Evolutionary conservation across 2,329 filamentous ascomycete genomes (phyloP), one percentile per base, ranked within the genome.

Genomic region (Paecilomyces sp.): DNA sequence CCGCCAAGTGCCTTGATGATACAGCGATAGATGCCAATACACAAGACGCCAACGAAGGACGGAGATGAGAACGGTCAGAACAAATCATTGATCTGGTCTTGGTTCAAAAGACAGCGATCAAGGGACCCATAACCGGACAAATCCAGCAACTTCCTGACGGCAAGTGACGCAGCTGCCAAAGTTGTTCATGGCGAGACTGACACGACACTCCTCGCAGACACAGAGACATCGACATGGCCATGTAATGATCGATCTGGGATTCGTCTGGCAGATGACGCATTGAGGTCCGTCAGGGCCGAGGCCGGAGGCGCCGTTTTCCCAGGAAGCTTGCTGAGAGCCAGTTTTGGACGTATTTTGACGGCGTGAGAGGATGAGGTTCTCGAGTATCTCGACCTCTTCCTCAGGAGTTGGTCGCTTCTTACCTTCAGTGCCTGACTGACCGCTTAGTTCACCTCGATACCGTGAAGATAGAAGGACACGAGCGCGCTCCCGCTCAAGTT

Each of bases 151-250:
- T 67, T 94, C 89, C 59, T 91, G 85, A 56, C 94, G 84, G 74
- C 94, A 97, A 69, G 93, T 97, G 47, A 97, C 92, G 71, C 94
- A 99, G 71, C 91, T 95, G 64, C 92, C 91, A 72, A 96, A 97
- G 73, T 97, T 97, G 73, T 97, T 95, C 86, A 96, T 92, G 3
- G 94, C 94, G 63, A 97, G 81, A 52, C 91, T 93, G 36, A 97
- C 90, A 33, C 94, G 83, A 71, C 94, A 97, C 66, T 97, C 94
- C 73, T 99, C 94, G 71, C 94, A 97, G 12, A 97, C 82, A 66
- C 91, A 93, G 60, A 99, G 81, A 71, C 94, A 99, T 2, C 94
- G 89, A 72, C 94, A 99, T 0, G 94, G 94, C 94, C 94, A 97
- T 1, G 96, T 88, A 58, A 99, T 89, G 62, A 97, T 89, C 7